Evolutionary conservation across 2,329 filamentous ascomycete species (phyloP).

Genomic region (Whalleya microplaca): DNA sequence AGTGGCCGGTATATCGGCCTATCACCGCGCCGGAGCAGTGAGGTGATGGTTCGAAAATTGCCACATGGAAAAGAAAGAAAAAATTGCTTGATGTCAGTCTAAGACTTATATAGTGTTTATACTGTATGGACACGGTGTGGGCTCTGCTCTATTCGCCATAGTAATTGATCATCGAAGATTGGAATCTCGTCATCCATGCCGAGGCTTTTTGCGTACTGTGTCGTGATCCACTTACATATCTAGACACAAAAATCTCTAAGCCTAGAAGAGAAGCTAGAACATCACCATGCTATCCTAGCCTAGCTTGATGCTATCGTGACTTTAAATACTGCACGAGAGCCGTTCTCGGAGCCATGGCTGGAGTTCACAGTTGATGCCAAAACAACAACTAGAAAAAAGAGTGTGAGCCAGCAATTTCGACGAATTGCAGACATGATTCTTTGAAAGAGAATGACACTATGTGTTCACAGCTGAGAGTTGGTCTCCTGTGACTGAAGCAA

Average conservation of each 20-base stretch:
- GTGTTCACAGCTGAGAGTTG: background rate
- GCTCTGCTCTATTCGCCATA: background rate
- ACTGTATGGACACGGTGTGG: background rate
- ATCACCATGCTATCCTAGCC: background rate
- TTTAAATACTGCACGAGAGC: slow-evolving; percentile 16
- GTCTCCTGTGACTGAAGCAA: background rate
- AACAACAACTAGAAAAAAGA: slow-evolving; percentile 15
- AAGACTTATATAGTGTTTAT: background rate
- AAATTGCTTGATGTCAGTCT: too few relatives aligned
- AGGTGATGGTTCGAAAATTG: too few relatives aligned
- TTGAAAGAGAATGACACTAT: background rate
- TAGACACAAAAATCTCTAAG: background rate
- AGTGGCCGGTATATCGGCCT: background rate
- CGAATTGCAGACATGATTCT: slow-evolving; percentile 10
- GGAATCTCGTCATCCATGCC: background rate
- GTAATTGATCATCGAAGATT: too few relatives aligned
- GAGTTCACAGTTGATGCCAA: slow-evolving; percentile 16
- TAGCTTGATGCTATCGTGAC: background rate
- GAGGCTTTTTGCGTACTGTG: background rate
- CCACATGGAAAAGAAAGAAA: too few relatives aligned
- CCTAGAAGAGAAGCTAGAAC: too few relatives aligned
- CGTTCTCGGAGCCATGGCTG: slow-evolving; percentile 13
- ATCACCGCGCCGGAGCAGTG: too few relatives aligned
- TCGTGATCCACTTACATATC: background rate
- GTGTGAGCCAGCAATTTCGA: slow-evolving; percentile 7